phyloP scores from a whole-genome alignment of 208 protist species.

The Angomonas deanei region DNA sequence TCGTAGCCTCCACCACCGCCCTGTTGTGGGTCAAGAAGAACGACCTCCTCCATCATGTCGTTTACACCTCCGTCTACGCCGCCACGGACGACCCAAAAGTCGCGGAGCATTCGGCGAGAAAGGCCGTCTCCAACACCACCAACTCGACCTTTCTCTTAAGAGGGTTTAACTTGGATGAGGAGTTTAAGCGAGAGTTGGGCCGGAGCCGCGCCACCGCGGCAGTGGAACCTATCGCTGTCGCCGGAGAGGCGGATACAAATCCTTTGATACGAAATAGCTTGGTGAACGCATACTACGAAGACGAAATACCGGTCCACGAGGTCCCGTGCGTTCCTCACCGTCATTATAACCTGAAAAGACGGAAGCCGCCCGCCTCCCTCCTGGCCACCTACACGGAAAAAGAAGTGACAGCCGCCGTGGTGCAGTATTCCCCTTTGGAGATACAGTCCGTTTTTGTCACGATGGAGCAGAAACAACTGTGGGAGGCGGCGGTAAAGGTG shows the following conservation, averaged over 20 bases:
- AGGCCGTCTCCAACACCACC: constrained; percentile 9
- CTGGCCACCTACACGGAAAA: constrained; percentile 29
- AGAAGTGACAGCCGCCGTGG: constrained; percentile 23
- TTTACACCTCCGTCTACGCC: constrained; percentile 24
- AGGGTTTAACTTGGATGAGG: constrained; percentile 36
- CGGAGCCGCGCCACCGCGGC: constrained; percentile 7
- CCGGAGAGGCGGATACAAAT: neutral
- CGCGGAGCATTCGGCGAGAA: constrained; percentile 18
- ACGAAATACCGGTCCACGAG: constrained; percentile 15
- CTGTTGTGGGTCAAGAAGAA: constrained; percentile 61
- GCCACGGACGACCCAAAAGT: constrained; percentile 26
- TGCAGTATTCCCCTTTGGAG: constrained; percentile 34
- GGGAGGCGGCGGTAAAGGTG: constrained; percentile 55
- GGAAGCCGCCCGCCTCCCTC: constrained; percentile 25
- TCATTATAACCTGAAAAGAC: constrained; percentile 41
- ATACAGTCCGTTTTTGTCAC: constrained; percentile 44
- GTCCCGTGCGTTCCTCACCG: constrained; percentile 55
- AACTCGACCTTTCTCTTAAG: constrained; percentile 13
- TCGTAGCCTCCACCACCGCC: constrained; percentile 58
- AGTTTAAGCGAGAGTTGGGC: constrained; percentile 15
- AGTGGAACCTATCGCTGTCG: neutral
- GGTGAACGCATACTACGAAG: neutral
- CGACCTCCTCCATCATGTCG: constrained; percentile 29
- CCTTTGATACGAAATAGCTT: neutral
- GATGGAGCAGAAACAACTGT: constrained; percentile 48